Percentiles rank a stretch among this genome's conserved stretches.
phyloP scores from a whole-genome alignment of 148 eudicot species.

The Rheum nobile region DNA sequence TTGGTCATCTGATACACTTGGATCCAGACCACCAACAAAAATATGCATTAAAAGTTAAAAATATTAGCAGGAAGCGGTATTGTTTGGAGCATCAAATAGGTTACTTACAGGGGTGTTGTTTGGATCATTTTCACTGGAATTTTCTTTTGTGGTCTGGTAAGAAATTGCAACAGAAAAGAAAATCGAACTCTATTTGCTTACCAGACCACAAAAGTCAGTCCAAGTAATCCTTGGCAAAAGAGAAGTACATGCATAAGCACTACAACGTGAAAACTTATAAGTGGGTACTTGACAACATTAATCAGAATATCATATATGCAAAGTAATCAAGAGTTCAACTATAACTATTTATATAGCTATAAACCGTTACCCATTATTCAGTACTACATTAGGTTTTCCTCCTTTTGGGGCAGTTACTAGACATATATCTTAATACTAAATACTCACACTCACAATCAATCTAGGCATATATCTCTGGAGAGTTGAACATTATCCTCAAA shows the following conservation, averaged over 20 bases:
- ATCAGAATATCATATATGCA: no score
- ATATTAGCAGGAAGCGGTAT: constrained; percentile 12
- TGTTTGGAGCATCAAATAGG: constrained; percentile 13
- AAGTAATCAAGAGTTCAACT: not conserved
- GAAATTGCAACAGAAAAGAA: constrained; percentile 39
- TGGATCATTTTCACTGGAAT: constrained; percentile 78
- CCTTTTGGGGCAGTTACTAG: not conserved
- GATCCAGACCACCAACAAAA: constrained; percentile 93
- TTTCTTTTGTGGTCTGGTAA: constrained; percentile 59
- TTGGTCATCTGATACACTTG: constrained; percentile 65
- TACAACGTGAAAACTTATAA: no score
- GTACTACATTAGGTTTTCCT: not conserved
- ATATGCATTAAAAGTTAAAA: constrained; percentile 34
- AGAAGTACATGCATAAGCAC: no score
- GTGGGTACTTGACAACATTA: no score
- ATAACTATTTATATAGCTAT: not conserved
- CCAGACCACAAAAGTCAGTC: no score
- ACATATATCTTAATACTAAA: no score
- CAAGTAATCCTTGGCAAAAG: no score
- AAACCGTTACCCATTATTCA: not conserved
- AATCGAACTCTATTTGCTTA: no score
- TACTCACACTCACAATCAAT: no score
- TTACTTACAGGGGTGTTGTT: constrained; percentile 88
- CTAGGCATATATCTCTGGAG: no score
- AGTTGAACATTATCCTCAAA: not conserved